Base-by-base conservation (phyloP, 768 basidiomycete genomes). In the Psilocybe subaeruginosa region DNA sequence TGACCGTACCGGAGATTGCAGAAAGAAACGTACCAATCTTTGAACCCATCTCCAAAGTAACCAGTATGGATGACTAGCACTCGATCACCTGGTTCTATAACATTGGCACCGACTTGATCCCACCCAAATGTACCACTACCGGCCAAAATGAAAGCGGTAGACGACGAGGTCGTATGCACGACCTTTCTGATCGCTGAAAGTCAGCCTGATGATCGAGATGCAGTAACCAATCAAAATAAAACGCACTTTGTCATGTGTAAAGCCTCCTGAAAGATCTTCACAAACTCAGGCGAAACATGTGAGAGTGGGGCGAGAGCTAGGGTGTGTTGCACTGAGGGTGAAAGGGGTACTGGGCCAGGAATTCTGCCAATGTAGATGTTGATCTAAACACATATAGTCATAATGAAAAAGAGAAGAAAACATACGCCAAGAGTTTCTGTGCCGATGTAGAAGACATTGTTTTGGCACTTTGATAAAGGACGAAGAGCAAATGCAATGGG, bases 41-140 rank as follows among this genome's bases (percentile, higher is more conserved):
- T 82, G 67, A 94, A 93, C 54, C 89, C 84, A 63, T 92, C 89
- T 6, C 93, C 95, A 70, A 97, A 97, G 79, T 97, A 97, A 12
- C 95, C 95, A 23, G 89, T 89, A 73, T 91, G 86, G 56, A 96
- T 76, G 2, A 97, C 91, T 33, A 96, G 83, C 30, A 79, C 90
- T 60, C 83, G 75, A 68, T 93, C 89, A 48, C 85, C 86, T 8
- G 82, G 81, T 64, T 91, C 88, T 29, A 96, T 77, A 57, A 97
- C 79, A 75, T 97, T 97, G 8, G 91, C 85, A 0, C 91, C 88
- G 48, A 93, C 92, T 85, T 92, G 89, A 70, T 95, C 93, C 93
- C 94, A 97, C 14, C 95, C 95, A 31, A 97, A 78, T 2, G 95
- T 97, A 27, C 95, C 95, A 59, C 87, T 90, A 1, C 95, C 95